phyloP scores from a whole-genome alignment of 768 basidiomycete genomes.

The Leucocoprinus leucothites region DNA sequence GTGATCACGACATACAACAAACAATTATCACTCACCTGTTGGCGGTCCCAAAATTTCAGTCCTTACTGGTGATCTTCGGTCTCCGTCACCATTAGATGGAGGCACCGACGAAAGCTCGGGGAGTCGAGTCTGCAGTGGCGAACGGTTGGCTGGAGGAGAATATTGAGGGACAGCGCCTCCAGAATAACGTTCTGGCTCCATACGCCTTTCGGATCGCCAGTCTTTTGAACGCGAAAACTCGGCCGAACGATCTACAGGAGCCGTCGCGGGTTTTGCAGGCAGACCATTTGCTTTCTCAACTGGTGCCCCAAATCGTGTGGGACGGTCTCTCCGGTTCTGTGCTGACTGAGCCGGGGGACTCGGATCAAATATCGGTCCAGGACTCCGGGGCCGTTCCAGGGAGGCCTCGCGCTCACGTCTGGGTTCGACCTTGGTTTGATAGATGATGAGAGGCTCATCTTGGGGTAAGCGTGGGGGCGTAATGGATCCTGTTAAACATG shows the following conservation, averaged over 20 bases:
- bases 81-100: neutral
- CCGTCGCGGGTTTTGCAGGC: conserved; percentile 2
- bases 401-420: neutral
- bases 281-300: neutral
- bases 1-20: too few relatives aligned
- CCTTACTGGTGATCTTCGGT: neutral
- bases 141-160: neutral
- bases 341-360: neutral
- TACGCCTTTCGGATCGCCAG: neutral
- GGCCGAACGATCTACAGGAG: neutral
- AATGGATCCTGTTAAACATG: conserved; percentile 8
- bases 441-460: conserved; percentile 12
- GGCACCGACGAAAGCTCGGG: neutral
- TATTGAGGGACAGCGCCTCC: neutral
- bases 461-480: neutral
- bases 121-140: neutral
- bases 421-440: neutral
- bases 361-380: neutral
- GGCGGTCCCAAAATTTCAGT: neutral
- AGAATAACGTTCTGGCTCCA: neutral
- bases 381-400: conserved; percentile 5
- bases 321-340: conserved; percentile 3
- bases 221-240: neutral
- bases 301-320: conserved; percentile 3
- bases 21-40: neutral